Evolutionary conservation across 768 basidiomycete genomes (phyloP).

Genomic region (Cyclocybe aegerita): DNA sequence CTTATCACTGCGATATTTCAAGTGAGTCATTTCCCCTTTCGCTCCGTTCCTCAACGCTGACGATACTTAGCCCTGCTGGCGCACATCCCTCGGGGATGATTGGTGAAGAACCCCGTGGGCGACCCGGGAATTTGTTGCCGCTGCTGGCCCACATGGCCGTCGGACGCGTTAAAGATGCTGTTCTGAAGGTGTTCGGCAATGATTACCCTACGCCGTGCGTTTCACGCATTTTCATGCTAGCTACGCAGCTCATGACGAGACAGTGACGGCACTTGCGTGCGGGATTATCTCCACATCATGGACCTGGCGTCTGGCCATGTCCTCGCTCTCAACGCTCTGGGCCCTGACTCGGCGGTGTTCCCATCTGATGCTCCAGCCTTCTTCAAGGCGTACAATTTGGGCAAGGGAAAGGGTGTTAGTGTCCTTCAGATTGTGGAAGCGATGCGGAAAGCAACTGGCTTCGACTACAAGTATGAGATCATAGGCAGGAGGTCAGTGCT

Average conservation of each 20-base stretch:
- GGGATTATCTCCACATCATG: slow-evolving; percentile 91
- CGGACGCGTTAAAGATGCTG: slow-evolving; percentile 73
- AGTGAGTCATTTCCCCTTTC: slow-evolving; percentile 45
- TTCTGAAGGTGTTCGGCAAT: slow-evolving; percentile 88
- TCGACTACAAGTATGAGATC: slow-evolving; percentile 85
- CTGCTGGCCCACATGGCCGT: slow-evolving; percentile 93
- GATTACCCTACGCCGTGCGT: slow-evolving; percentile 92
- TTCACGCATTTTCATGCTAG: not conserved
- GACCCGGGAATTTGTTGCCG: slow-evolving; percentile 93
- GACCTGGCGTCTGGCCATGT: slow-evolving; percentile 95
- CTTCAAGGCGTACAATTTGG: slow-evolving; percentile 96
- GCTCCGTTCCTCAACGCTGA: not conserved
- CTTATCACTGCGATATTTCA: slow-evolving; percentile 95
- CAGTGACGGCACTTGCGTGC: slow-evolving; percentile 96
- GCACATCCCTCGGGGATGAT: slow-evolving; percentile 94
- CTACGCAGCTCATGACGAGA: slow-evolving; percentile 6
- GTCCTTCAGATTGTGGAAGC: slow-evolving; percentile 94
- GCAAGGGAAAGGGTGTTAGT: slow-evolving; percentile 88
- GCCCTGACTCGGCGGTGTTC: slow-evolving; percentile 59
- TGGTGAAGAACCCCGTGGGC: slow-evolving; percentile 95
- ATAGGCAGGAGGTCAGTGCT: slow-evolving; percentile 80
- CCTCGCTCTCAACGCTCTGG: slow-evolving; percentile 84
- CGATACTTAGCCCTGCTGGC: slow-evolving; percentile 78
- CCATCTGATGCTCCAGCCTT: slow-evolving; percentile 51
- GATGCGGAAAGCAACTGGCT: slow-evolving; percentile 89